These are phyloP conservation scores for Kockiozyma suomiensis DNA, from an alignment of 805 yeast genomes.

Conservation along the genomic window DNA sequence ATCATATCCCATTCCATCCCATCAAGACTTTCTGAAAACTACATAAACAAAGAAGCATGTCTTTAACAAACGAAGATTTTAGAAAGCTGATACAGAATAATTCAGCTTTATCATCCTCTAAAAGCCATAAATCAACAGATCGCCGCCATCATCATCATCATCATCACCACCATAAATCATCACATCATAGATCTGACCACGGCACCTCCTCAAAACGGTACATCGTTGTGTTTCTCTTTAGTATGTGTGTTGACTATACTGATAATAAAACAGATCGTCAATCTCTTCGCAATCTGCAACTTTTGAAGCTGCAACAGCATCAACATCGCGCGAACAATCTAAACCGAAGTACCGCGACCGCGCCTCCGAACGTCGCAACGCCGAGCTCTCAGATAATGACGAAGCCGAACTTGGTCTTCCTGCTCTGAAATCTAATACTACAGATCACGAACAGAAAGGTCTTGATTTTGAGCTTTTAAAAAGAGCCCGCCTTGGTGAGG, in stretches of 20 bases:
- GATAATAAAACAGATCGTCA: background rate
- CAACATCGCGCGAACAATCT: background rate
- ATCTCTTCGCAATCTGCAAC: conserved; percentile 9
- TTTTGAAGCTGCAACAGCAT: background rate
- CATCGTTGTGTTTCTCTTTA: background rate
- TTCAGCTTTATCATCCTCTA: background rate
- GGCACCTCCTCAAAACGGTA: too few species aligned
- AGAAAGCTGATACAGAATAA: conserved; percentile 13
- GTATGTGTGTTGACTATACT: too few species aligned
- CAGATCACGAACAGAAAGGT: conserved; percentile 3
- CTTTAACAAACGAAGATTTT: conserved; percentile 26
- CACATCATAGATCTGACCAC: background rate
- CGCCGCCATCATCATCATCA: conserved; percentile 1
- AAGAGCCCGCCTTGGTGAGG: conserved; percentile 18
- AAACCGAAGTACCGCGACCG: conserved; percentile 25
- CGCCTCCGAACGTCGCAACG: conserved; percentile 25
- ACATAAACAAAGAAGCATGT: background rate
- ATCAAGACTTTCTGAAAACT: background rate
- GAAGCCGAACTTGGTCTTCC: conserved; percentile 1
- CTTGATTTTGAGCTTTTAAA: conserved; percentile 27
- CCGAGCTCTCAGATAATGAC: conserved; percentile 2
- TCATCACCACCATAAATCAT: background rate
- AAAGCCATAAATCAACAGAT: background rate
- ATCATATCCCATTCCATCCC: background rate
- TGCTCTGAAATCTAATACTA: background rate